Evolutionary conservation across 192 early-diverging fungal genomes (phyloP).

Genomic region (Phycomyces nitens): DNA sequence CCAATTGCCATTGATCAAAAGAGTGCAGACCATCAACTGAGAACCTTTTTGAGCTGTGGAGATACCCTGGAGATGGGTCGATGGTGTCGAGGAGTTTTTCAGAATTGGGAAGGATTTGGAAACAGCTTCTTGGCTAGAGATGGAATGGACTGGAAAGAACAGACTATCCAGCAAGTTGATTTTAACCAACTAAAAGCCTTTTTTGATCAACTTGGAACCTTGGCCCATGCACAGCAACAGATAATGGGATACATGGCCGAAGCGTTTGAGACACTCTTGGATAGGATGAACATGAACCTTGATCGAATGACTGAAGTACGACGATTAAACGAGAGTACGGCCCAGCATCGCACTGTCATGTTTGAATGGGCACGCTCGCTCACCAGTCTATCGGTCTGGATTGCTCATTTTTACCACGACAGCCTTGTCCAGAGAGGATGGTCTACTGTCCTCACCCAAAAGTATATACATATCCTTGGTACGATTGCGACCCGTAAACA

Average conservation of each 20-base stretch:
- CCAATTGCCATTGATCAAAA: conserved; percentile 6
- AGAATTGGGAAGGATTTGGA: conserved; percentile 19
- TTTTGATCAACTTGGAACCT: not conserved
- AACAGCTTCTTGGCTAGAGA: conserved; percentile 8
- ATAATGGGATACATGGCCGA: conserved; percentile 9
- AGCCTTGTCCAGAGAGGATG: not conserved
- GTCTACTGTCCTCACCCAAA: conserved; percentile 8
- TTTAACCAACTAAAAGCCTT: conserved; percentile 2
- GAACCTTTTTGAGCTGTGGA: not conserved
- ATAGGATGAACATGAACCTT: conserved; percentile 12
- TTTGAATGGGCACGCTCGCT: conserved; percentile 16
- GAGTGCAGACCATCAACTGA: not conserved
- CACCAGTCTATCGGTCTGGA: not conserved
- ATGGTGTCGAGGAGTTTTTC: conserved; percentile 17
- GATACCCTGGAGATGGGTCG: conserved; percentile 3
- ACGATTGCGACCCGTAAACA: conserved; percentile 8
- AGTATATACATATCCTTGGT: conserved; percentile 9
- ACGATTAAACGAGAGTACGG: not conserved
- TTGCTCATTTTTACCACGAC: not conserved
- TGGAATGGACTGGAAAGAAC: not conserved
- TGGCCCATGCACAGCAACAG: not conserved
- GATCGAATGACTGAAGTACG: conserved; percentile 3
- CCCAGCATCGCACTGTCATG: not conserved
- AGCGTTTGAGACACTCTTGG: conserved; percentile 13
- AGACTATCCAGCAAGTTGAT: conserved; percentile 1